Evolutionary conservation across 495 filamentous ascomycete genomes (phyloP).

Genomic region (Tetracladium setigerum): DNA sequence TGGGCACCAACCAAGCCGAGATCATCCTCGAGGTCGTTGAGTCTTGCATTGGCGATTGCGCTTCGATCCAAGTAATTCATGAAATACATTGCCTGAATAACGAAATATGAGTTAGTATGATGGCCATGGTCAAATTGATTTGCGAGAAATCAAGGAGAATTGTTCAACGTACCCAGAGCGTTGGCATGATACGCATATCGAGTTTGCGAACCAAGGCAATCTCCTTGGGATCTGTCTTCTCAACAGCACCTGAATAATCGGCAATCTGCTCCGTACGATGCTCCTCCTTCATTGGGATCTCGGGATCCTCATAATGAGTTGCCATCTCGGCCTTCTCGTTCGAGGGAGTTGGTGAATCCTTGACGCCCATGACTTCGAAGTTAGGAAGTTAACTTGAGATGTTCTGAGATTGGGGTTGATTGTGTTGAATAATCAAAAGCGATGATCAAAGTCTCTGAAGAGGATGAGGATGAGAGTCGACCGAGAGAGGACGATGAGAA

Average conservation of each 20-base stretch:
- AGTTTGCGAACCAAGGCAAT: conserved; percentile 10
- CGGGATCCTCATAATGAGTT: conserved; percentile 1
- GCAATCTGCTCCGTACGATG: not conserved
- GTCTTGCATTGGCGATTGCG: conserved; percentile 30
- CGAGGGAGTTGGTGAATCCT: not conserved
- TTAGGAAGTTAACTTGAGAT: too few species aligned
- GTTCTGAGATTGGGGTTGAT: too few species aligned
- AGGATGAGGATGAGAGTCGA: too few species aligned
- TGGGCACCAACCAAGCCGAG: conserved; percentile 38
- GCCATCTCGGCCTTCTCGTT: conserved; percentile 6
- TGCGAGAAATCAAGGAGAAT: too few species aligned
- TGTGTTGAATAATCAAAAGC: too few species aligned
- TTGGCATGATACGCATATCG: conserved; percentile 14
- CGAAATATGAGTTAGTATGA: too few species aligned
- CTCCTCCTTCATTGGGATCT: not conserved
- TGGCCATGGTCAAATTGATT: too few species aligned
- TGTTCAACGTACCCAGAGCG: too few species aligned
- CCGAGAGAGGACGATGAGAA: too few species aligned
- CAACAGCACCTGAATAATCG: conserved; percentile 5
- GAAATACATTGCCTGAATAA: conserved; percentile 5
- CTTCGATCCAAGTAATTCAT: conserved; percentile 33
- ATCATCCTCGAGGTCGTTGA: conserved; percentile 38
- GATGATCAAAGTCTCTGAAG: too few species aligned
- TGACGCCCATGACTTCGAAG: too few species aligned
- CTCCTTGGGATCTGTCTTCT: conserved; percentile 2